Base-by-base conservation (phyloP, 179 eudicot genomes). In the Silene coronaria region DNA sequence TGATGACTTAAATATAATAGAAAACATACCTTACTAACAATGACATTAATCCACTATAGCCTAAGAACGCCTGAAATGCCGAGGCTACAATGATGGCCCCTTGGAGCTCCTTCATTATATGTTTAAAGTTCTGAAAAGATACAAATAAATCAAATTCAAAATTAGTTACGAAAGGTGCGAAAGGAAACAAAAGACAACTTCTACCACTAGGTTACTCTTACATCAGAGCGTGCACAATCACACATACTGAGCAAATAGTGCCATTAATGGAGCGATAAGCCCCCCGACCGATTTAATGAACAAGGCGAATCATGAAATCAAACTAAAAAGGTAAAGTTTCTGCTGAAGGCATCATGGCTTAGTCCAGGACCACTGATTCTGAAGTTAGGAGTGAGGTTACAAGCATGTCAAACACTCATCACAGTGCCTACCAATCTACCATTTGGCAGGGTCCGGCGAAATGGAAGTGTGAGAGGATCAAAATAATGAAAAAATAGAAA, bases 1-100 rank as follows among this genome's bases (percentile, higher is more conserved):
- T 14, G 24, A 57, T 27, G 1, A 75, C 26, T 13, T 27, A 24
- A 45, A 46, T 23, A 14, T 11, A 59, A 12, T 6, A 60, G 68
- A 55, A 23, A 72, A 17, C 81, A 71, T 84, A 92, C 97, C 91
- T 92, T 74, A 88, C 79, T 53, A 92, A 28, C 77, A 95, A 59
- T 32, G 97, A 72, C 95, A 90, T 90, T 79, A 95, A 78, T 72
- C 97, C 99, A 76, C 95, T 95, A 75, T 92, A 95, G 76, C 99
- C 99, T 71, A 95, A 78, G 66, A 92, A 73, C 13, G 93, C 83
- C 80, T 95, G 97, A 80, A 95, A 95, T 74, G 95, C 89, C 61
- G 99, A 90, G 77, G 86, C 88, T 80, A 95, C 83, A 36, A 95
- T 92, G 80, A 95, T 83, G 72, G 99, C 96, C 82, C 99, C 99